These are phyloP conservation scores for Vickermania ingenoplastis DNA, from an alignment of 208 protist species.

Conservation along the genomic window DNA sequence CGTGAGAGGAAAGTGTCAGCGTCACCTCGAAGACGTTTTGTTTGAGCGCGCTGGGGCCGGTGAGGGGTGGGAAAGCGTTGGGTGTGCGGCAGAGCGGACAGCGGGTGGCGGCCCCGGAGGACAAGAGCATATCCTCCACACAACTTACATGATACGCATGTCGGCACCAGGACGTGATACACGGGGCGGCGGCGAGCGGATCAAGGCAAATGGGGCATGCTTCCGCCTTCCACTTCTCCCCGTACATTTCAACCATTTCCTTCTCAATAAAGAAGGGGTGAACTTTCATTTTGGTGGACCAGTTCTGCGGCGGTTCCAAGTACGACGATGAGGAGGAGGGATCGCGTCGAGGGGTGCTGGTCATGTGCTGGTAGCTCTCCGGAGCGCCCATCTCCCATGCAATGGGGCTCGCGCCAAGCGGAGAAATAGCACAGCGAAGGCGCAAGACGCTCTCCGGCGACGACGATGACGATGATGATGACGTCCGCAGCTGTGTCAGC, in stretches of 20 bases:
- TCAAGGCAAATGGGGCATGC: slow-evolving; percentile 45
- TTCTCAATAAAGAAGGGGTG: neutral
- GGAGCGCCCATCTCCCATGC: neutral
- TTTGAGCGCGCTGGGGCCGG: slow-evolving; percentile 8
- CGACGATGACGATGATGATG: neutral
- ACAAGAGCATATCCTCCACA: slow-evolving; percentile 31
- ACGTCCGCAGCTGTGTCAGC: neutral
- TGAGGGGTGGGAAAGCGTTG: slow-evolving; percentile 27
- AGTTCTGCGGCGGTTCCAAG: neutral
- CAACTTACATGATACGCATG: slow-evolving; percentile 65
- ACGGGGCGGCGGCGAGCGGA: slow-evolving; percentile 15
- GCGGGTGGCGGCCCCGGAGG: neutral
- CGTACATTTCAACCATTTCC: neutral
- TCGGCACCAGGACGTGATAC: slow-evolving; percentile 43
- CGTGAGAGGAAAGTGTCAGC: slow-evolving; percentile 19
- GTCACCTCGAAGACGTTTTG: slow-evolving; percentile 25
- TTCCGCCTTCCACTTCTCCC: slow-evolving; percentile 3
- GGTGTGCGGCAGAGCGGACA: slow-evolving; percentile 27
- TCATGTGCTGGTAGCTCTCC: neutral
- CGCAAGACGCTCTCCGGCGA: neutral
- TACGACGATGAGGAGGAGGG: neutral
- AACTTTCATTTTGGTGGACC: neutral
- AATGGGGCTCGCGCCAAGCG: neutral
- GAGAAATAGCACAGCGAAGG: neutral
- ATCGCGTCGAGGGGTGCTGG: neutral